These are phyloP conservation scores for Gremmenia infestans DNA, from an alignment of 2,329 filamentous ascomycete genomes.

Conservation along the genomic window DNA sequence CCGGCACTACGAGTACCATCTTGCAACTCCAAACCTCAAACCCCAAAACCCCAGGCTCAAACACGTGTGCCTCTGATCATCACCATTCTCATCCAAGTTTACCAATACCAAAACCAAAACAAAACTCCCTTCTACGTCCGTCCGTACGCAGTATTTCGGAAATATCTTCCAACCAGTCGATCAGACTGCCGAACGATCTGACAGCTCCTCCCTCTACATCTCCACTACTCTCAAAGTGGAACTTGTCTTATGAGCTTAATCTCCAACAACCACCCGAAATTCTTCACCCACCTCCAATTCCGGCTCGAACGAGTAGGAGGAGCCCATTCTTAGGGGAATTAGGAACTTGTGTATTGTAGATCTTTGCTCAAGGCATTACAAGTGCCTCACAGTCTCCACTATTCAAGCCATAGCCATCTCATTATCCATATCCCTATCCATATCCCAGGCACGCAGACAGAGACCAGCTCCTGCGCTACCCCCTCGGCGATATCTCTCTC, in stretches of 20 bases:
- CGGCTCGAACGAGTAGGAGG: constrained; percentile 9
- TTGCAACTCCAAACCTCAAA: background rate
- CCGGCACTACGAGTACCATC: constrained; percentile 1
- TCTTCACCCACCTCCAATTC: constrained; percentile 2
- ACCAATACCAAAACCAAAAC: background rate
- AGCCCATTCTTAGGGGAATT: constrained; percentile 10
- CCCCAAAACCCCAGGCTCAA: background rate
- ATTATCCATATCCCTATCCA: no score
- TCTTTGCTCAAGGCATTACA: constrained; percentile 22
- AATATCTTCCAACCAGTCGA: constrained; percentile 7
- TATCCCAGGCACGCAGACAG: constrained; percentile 7
- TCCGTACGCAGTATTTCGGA: constrained; percentile 3
- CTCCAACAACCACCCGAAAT: constrained; percentile 9
- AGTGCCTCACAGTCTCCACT: constrained; percentile 11
- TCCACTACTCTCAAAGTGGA: constrained; percentile 16
- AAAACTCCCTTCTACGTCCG: background rate
- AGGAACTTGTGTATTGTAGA: constrained; percentile 19
- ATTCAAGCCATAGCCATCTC: constrained; percentile 2
- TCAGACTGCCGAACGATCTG: constrained; percentile 21
- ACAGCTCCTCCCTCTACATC: constrained; percentile 11
- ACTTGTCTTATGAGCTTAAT: constrained; percentile 25
- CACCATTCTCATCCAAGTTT: constrained; percentile 8
- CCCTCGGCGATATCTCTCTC: constrained; percentile 4
- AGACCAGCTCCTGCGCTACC: constrained; percentile 9
- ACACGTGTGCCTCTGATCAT: constrained; percentile 16